phyloP scores from a whole-genome alignment of 345 rosid species.

The Zanthoxylum bungeanum region DNA sequence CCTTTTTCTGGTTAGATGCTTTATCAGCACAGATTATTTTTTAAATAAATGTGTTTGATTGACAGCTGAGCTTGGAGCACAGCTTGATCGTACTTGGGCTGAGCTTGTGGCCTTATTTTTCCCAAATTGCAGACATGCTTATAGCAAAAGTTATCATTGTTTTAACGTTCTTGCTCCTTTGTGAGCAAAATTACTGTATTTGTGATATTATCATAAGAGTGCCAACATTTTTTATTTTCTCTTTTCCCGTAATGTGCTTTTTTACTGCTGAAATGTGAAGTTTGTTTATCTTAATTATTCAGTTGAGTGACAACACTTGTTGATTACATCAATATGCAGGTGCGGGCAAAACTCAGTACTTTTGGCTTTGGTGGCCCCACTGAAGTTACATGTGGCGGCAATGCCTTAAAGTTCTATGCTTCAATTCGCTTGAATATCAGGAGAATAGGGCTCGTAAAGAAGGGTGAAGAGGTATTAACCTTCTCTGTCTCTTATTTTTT shows the following conservation, averaged over 20 bases:
- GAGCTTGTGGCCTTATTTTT: background rate
- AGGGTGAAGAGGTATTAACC: slow-evolving; percentile 77
- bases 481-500: background rate
- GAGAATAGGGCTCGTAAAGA: slow-evolving; percentile 74
- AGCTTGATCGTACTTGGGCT: too few relatives aligned
- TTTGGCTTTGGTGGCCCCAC: slow-evolving; percentile 93
- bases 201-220: background rate
- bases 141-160: background rate
- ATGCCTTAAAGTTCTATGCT: slow-evolving; percentile 97
- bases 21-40: background rate
- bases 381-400: slow-evolving; percentile 98
- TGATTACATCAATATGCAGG: slow-evolving; percentile 38
- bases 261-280: background rate
- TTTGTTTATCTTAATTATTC: slow-evolving; percentile 4
- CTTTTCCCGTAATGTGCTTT: background rate
- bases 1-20: background rate
- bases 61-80: too few relatives aligned
- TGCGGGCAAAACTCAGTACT: slow-evolving; percentile 84
- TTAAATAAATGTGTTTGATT: background rate
- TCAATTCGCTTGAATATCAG: slow-evolving; percentile 79
- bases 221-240: background rate
- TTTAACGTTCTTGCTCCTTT: background rate
- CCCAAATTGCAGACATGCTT: background rate
- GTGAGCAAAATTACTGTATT: background rate
- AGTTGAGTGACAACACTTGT: background rate